Evolutionary conservation across 495 filamentous ascomycete genomes (phyloP).

Genomic region (Tricharina praecox): DNA sequence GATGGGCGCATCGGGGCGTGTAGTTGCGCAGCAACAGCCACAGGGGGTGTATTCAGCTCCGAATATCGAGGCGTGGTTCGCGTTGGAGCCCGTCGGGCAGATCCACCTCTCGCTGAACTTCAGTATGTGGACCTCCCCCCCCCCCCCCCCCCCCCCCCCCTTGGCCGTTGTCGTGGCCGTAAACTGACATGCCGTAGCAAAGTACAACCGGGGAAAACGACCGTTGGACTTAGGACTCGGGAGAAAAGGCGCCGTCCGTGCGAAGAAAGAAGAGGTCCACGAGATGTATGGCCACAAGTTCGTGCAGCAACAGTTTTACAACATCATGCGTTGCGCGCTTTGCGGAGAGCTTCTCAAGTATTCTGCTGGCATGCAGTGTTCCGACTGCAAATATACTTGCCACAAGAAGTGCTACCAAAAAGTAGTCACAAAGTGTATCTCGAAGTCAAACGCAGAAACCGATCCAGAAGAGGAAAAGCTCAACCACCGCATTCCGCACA

Average conservation of each 20-base stretch:
- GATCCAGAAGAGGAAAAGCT: constrained; percentile 98
- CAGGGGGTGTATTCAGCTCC: constrained; percentile 9
- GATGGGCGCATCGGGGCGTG: constrained; percentile 14
- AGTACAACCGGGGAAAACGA: constrained; percentile 49
- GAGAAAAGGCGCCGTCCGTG: constrained; percentile 88
- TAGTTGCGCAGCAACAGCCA: constrained; percentile 11
- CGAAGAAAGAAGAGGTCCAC: constrained; percentile 91
- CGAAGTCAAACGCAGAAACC: constrained; percentile 93
- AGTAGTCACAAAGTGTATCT: constrained; percentile 99
- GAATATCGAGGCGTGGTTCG: constrained; percentile 87
- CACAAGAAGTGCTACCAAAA: constrained; percentile 91
- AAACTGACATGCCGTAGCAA: constrained; percentile 37
- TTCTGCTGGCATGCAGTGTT: constrained; percentile 95
- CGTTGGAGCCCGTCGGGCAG: constrained; percentile 80
- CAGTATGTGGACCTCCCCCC: constrained; percentile 39
- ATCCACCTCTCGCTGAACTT: constrained; percentile 81
- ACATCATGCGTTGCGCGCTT: constrained; percentile 98
- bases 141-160: neutral
- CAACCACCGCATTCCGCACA: constrained; percentile 96
- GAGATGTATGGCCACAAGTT: constrained; percentile 99
- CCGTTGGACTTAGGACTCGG: constrained; percentile 76
- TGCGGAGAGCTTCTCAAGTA: constrained; percentile 98
- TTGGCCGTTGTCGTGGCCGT: neutral
- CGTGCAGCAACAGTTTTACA: constrained; percentile 94
- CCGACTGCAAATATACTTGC: constrained; percentile 98